These are phyloP conservation scores for Talaromyces sp. DNA, from an alignment of 2,329 filamentous ascomycete species.

Conservation along the genomic window DNA sequence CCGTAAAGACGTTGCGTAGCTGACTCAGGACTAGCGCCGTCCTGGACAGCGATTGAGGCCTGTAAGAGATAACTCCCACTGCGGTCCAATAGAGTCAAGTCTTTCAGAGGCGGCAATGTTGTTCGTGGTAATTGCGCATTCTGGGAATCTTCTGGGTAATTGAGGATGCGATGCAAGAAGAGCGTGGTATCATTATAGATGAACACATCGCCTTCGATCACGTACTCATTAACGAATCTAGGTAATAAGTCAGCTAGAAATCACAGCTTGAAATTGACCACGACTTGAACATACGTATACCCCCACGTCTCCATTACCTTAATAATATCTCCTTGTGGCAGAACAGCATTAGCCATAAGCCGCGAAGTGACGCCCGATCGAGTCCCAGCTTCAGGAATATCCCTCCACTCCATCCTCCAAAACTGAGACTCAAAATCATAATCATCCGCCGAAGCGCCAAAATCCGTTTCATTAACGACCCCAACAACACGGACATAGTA, in stretches of 20 bases:
- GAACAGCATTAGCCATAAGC: constrained; percentile 44
- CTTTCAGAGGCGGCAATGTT: constrained; percentile 39
- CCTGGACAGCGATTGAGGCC: constrained; percentile 53
- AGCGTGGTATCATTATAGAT: constrained; percentile 55
- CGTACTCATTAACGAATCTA: constrained; percentile 55
- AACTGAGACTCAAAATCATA: constrained; percentile 35
- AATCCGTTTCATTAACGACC: constrained; percentile 36
- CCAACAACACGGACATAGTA: constrained; percentile 52
- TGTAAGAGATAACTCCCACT: constrained; percentile 56
- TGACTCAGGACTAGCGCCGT: constrained; percentile 49
- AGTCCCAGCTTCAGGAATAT: constrained; percentile 49
- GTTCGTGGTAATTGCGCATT: constrained; percentile 30
- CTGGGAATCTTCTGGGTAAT: constrained; percentile 37
- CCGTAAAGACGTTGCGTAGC: constrained; percentile 52
- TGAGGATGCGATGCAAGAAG: constrained; percentile 51
- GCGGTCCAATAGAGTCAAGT: constrained; percentile 49
- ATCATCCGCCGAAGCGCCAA: constrained; percentile 28
- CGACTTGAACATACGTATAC: constrained; percentile 45
- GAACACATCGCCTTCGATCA: constrained; percentile 54
- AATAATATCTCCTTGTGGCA: constrained; percentile 48
- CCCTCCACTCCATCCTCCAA: constrained; percentile 46
- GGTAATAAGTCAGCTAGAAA: constrained; percentile 1
- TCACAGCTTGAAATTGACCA: not conserved
- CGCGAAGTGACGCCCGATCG: constrained; percentile 51
- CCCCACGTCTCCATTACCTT: constrained; percentile 49